These are phyloP conservation scores for Paraphoma sp. DNA, from an alignment of 2,329 filamentous ascomycete species.

Conservation along the genomic window DNA sequence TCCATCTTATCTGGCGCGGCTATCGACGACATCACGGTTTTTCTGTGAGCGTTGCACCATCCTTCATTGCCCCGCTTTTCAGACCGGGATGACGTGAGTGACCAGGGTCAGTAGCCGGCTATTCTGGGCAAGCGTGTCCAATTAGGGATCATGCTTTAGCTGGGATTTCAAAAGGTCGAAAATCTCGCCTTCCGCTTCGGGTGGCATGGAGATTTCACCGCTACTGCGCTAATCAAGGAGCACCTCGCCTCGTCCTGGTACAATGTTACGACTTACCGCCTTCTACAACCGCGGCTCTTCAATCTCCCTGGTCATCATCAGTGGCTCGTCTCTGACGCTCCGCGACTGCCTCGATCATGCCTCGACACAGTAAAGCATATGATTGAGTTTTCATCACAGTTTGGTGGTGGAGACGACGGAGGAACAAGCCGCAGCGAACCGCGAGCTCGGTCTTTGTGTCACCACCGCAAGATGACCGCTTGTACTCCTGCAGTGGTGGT, in stretches of 20 bases:
- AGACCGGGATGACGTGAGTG: slow-evolving; percentile 25
- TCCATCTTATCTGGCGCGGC: not conserved
- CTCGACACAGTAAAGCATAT: not conserved
- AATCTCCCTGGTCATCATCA: no score
- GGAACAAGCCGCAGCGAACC: not conserved
- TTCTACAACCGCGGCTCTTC: no score
- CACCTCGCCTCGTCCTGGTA: no score
- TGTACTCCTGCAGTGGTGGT: not conserved
- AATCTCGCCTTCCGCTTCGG: not conserved
- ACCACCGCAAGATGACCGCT: not conserved
- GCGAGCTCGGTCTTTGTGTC: not conserved
- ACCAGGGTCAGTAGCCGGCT: slow-evolving; percentile 14
- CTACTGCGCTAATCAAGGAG: no score
- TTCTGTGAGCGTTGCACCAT: slow-evolving; percentile 25
- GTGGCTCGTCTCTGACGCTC: not conserved
- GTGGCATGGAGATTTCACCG: not conserved
- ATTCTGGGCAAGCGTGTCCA: slow-evolving; percentile 25
- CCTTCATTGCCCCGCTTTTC: slow-evolving; percentile 21
- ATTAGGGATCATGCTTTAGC: not conserved
- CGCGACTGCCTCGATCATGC: not conserved
- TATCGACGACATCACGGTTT: slow-evolving; percentile 7
- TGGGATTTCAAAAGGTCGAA: not conserved
- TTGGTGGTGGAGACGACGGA: not conserved
- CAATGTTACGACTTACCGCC: no score
- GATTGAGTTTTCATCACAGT: not conserved